A percentile compares a stretch with the other conserved stretches of the same genome.
These are phyloP conservation scores for Monosporozyma servazzii DNA, from an alignment of 805 yeast genomes.

Conservation along the genomic window DNA sequence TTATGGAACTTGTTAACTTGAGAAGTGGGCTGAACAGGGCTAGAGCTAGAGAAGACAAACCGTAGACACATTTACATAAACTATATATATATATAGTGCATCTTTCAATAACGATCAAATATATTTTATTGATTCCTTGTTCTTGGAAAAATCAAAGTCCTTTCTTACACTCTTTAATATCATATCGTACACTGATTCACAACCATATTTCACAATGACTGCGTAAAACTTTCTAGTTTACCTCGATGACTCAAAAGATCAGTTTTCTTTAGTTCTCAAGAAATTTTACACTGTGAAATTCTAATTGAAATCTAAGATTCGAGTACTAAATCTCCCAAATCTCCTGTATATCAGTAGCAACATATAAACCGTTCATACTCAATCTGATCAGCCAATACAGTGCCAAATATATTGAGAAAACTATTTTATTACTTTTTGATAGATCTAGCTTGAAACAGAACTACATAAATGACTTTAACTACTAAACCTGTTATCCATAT, in stretches of 20 bases:
- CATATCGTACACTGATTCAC: background rate
- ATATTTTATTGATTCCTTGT: too few species aligned
- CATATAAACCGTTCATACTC: too few species aligned
- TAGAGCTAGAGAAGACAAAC: constrained; percentile 8
- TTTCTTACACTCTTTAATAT: background rate
- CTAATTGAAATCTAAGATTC: background rate
- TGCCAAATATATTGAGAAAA: background rate
- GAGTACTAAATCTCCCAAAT: background rate
- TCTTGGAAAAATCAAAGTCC: background rate
- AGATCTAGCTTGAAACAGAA: background rate
- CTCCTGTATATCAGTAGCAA: background rate
- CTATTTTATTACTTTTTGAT: background rate
- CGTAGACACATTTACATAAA: too few species aligned
- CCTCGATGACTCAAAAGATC: background rate
- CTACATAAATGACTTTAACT: background rate
- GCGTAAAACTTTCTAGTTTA: too few species aligned
- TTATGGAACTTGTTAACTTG: constrained; percentile 29
- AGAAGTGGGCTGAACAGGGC: constrained; percentile 24
- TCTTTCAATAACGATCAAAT: too few species aligned
- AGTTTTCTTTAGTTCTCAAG: background rate
- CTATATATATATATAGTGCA: too few species aligned
- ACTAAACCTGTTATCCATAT: constrained; percentile 15
- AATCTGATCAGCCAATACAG: too few species aligned
- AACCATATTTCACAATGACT: background rate
- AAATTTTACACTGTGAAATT: background rate